Evolutionary conservation across 495 filamentous ascomycete species (phyloP), one percentile per base, ranked within the genome.

Genomic region (Massariosphaeria phaeospora): DNA sequence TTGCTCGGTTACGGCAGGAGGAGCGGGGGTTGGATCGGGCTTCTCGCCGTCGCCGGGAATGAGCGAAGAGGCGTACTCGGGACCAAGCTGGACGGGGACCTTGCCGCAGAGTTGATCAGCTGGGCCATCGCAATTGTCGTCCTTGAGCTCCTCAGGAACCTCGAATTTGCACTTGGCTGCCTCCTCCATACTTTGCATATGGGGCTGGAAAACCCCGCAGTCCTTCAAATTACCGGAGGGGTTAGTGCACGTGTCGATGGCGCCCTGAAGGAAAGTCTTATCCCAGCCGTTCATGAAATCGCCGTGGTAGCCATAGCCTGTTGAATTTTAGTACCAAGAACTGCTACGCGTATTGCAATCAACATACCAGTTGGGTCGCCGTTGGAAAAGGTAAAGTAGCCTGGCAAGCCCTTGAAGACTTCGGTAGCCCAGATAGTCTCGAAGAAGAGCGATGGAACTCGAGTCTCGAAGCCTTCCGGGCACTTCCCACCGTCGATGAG

Each of bases 211-310:
- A n/a, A 84, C 55, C 0, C 69, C 63, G 66, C 84, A 87, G 48
- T 78, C 80, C 12, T 64, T 38, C 23, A 84, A 71, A 20, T 70
- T 27, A 12, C 84, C 84, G 5, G 74, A 73, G 7, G 58, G 66
- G 66, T 76, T 77, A 11, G 57, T 61, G 57, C 65, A 84, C 5
- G 6, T 66, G 61, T 83, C 55, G 50, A 85, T 67, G 30, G 82
- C 83, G 13, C 66, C 24, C 67, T 84, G 78, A 29, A 86, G 72
- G 63, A 84, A 77, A 1, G 71, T 70, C 3, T 66, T 64, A 20
- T 90, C 79, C 89, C 89, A 95, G 31, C 85, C 89, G 40, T 73
- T 79, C 61, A 94, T 86, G 70, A 94, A 94, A 65, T 95, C 89
- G 25, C 78, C 89, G 60, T 95, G 89, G 61, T 89, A 89, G 15